Percentiles rank a stretch among this genome's conserved stretches.
phyloP scores from a whole-genome alignment of 176 grass and related monocot species.

The Juncus effusus region DNA sequence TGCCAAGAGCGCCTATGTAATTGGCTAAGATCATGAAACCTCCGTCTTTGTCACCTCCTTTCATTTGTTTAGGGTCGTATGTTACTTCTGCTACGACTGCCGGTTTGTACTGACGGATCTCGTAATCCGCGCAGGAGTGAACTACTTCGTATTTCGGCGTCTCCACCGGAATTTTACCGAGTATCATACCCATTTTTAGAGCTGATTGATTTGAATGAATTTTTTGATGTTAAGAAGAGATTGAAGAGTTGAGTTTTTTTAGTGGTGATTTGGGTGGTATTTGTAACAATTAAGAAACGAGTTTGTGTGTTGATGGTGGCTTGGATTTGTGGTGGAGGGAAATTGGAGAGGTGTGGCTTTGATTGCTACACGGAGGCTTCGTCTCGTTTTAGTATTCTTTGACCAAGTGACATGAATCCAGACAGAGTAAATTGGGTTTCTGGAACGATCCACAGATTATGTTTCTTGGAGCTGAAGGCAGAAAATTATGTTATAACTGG shows the following conservation, averaged over 20 bases:
- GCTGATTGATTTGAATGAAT: conserved; percentile 7
- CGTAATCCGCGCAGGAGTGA: conserved; percentile 66
- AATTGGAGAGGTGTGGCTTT: conserved; percentile 27
- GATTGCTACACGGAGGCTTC: conserved; percentile 40
- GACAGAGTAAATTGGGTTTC: neutral
- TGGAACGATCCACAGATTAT: too few relatives aligned
- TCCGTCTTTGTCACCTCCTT: conserved; percentile 59
- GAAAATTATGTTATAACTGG: too few relatives aligned
- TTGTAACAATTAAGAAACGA: conserved; percentile 29
- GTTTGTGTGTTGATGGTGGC: neutral
- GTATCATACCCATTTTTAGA: conserved; percentile 57
- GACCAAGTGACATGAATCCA: neutral
- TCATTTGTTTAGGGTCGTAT: conserved; percentile 65
- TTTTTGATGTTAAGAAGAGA: conserved; percentile 1
- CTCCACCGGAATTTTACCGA: conserved; percentile 86
- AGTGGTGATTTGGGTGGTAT: neutral
- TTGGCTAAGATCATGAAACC: conserved; percentile 73
- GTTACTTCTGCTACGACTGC: conserved; percentile 72
- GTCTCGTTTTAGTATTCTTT: neutral
- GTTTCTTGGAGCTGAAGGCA: too few relatives aligned
- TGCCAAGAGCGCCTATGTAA: conserved; percentile 86
- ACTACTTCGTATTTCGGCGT: conserved; percentile 82
- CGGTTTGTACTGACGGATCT: conserved; percentile 72
- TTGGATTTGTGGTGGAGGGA: conserved; percentile 41
- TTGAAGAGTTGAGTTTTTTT: neutral